Base-by-base conservation (phyloP, 176 grass and related monocot genomes). In the Oryza meridionalis region DNA sequence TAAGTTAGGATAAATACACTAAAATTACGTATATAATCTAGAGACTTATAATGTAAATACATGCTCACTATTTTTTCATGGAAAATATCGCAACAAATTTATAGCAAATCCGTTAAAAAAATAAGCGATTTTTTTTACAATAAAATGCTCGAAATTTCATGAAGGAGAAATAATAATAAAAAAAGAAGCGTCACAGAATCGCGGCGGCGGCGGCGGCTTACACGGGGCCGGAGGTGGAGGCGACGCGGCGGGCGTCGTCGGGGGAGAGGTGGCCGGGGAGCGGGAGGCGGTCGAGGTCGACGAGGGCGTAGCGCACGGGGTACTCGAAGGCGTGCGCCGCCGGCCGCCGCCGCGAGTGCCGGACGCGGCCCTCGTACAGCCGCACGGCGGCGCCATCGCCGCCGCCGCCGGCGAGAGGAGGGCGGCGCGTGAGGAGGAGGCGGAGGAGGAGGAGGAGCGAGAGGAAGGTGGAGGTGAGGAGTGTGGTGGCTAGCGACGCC, bases 301-400 rank as follows among this genome's bases (percentile, higher is more conserved):
- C 9, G 58, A 96, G 91, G 12, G 91, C 93, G 65, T 96, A 96
- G 25, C 89, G 87, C 65, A 94, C 89, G 73, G 89, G 72, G 78
- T 96, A 99, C 50, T 91, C 91, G 45, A 99, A 99, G 65, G 84
- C 77, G 76, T 99, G 91, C 62, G 81, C 63, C 76, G 88, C 96
- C 32, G 94, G 92, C 0, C 84, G 90, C 33, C 73, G 78, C 65
- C 90, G 81, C 25, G 80, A 80, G 70, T 97, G 94, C 80, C 75
- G 74, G 86, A 97, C 88, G 24, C 86, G 78, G 47, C 95, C 95
- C 77, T 97, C 81, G 88, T 97, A 92, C 51, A 97, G 80, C 40
- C 70, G 69, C 59, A 76, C 67, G 8, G 81, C 45, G 7, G 67
- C 50, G 1, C 7, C 38, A 8, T 6, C 5, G 5, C 6, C 37